These are phyloP conservation scores for Beverwykella pulmonaria DNA, from an alignment of 495 filamentous ascomycete genomes.

Conservation along the genomic window DNA sequence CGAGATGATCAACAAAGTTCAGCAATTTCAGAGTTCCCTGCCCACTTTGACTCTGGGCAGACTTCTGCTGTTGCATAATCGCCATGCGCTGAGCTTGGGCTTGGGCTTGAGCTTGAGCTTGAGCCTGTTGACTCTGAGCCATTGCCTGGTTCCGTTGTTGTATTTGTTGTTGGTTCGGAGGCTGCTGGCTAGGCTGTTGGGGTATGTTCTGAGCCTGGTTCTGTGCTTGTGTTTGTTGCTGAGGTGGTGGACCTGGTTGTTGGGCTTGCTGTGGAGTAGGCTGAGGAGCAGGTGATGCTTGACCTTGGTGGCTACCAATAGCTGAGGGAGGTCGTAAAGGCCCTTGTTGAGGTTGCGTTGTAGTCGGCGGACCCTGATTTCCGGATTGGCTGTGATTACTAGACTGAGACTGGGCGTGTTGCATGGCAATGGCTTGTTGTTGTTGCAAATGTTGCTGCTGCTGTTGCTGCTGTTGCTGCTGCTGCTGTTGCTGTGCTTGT, in stretches of 20 bases:
- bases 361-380: constrained; percentile 36
- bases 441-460: constrained; percentile 26
- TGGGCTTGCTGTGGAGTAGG: constrained; percentile 36
- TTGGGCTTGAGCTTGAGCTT: background rate
- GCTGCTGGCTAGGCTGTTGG: constrained; percentile 46
- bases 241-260: constrained; percentile 51
- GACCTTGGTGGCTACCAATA: constrained; percentile 35
- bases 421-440: constrained; percentile 42
- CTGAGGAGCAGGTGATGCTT: constrained; percentile 35
- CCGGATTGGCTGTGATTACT: constrained; percentile 43
- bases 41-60: constrained; percentile 46
- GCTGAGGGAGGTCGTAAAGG: constrained; percentile 35
- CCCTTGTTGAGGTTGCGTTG: constrained; percentile 31
- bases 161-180: constrained; percentile 28
- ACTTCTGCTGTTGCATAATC: constrained; percentile 29
- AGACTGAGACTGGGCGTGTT: constrained; percentile 43
- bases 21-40: constrained; percentile 64
- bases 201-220: constrained; percentile 44
- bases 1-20: constrained; percentile 71
- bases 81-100: constrained; percentile 15
- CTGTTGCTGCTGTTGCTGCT: constrained; percentile 41
- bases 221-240: constrained; percentile 52
- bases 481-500: constrained; percentile 2
- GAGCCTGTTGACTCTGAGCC: constrained; percentile 5
- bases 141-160: constrained; percentile 23